Evolutionary conservation across 306 rosid genomes (phyloP), one percentile per base, ranked within the genome.

Genomic region (Luffa aegyptiaca): DNA sequence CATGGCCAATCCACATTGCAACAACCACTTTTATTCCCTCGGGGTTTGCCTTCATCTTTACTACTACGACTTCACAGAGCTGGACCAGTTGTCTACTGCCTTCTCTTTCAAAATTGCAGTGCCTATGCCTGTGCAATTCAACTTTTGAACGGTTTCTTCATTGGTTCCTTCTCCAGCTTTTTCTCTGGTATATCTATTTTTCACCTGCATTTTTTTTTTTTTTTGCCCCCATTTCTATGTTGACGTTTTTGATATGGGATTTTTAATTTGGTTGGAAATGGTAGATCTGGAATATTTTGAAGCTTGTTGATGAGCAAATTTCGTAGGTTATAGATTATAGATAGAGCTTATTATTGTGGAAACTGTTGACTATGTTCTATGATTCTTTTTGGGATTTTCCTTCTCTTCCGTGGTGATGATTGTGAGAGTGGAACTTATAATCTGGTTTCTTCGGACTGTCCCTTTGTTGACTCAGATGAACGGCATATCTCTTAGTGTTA

Each of bases 21-120:
- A 80, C 91, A 87, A 90, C 97, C 81, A 92, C 93, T 90, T 87
- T 84, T 91, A 85, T 87, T 84, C 86, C 77, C 78, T 37, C 77
- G 9, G 74, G 78, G 45, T 84, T 85, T 91, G 90, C 83, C 97
- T 95, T 91, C 90, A 74, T 82, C 88, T 83, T 81, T 87, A 90
- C 97, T 88, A 76, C 89, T 77, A 76, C 79, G 76, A 52, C 70
- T 84, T 80, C 84, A 73, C 45, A 82, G 46, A 78, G 63, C 86
- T 51, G 84, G 49, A 39, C 72, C 63, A 49, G 46, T 79, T 69
- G 76, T 68, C 52, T 10, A 12, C 75, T n/a, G 8, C 76, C 36
- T 79, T 83, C 83, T 76, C 84, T 58, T 86, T 81, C 83, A 53
- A 81, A 74, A 58, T 85, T 78, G 52, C 84, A 80, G 82, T 77